Base-by-base conservation (phyloP, 2,329 filamentous ascomycete species). In the Colletotrichum siamense region DNA sequence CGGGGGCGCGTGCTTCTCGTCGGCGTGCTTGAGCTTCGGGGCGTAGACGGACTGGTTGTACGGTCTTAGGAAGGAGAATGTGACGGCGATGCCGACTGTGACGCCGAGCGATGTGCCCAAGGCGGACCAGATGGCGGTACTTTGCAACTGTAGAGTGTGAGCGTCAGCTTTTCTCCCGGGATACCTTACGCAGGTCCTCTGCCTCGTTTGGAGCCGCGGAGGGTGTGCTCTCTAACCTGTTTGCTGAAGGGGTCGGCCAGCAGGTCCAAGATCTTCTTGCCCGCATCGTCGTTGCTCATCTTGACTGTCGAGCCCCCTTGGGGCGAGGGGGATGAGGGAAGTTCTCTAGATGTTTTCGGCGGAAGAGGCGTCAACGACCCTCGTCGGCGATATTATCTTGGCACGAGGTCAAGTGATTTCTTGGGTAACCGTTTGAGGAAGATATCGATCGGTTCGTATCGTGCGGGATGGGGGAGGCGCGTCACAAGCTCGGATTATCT, bases 41-140 rank as follows among this genome's bases (percentile, higher is more conserved):
- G 97, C 96, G 86, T 99, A 99, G 64, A 99, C 95, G 80, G 96
- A 91, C 72, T 94, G 94, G 85, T 99, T 96, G 85, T 96, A 96
- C 7, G 97, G 97, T 77, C 97, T 95, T 71, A 99, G 89, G 80
- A 98, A 88, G 78, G 95, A 98, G 89, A 99, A 99, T 79, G 93
- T 86, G 75, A 98, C 83, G 77, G 95, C 93, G 80, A 98, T 93
- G 79, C 93, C 88, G 78, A 91, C 81, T 10, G 95, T 95, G 82
- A 97, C 88, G 71, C 92, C 94, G 61, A 98, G 83, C 5, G 96
- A 98, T 26, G 94, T 95, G 78, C 89, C 94, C 61, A 99, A 87
- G 65, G 96, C 95, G 75, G 95, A 94, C 85, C 93, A 92, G 76
- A 98, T 89, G 59, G 96, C 94, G 73, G 90, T 86, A 82, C 87